Base-by-base conservation (phyloP, 176 grass and related monocot genomes). In the Phoenix roebelenii region DNA sequence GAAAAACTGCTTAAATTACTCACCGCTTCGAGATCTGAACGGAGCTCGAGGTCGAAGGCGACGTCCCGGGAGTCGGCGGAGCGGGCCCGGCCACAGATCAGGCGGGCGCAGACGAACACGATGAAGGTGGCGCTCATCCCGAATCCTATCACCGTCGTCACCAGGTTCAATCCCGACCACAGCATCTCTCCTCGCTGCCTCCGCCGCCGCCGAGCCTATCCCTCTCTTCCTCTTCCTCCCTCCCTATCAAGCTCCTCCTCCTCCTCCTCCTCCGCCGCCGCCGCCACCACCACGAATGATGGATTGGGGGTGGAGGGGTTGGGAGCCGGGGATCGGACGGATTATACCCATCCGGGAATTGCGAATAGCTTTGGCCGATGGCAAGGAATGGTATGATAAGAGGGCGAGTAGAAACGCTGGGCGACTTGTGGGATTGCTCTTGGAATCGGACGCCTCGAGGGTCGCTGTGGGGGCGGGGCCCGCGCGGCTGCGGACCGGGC, bases 121-220 rank as follows among this genome's bases (percentile, higher is more conserved):
- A 97, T 83, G 84, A 97, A 97, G 66, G 84, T 87, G 74, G 87
- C 80, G 75, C 87, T 97, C 87, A 97, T 97, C 50, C 87, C 84
- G 67, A 97, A 97, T 55, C 92, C 87, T 64, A 97, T 91, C 72
- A 97, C 84, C 58, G 92, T 91, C 67, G 92, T 88, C 51, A 91
- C 92, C 55, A 97, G 83, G 76, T 97, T 91, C 78, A 97, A 72
- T 54, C 87, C 83, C 58, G 83, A 91, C 15, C 78, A 87, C 55
- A 88, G 74, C 92, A 91, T 96, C 76, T 68, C 63, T 15, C 18
- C 29, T 29, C 20, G 16, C 65, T 14, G 73, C 55, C 10, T 0
- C 35, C 25, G 25, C 49, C 22, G 15, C 25, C 25, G 1, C 2
- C 32, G 22, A 16, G 15, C 39, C 15, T 23, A 24, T 32, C 25